Base-by-base conservation (phyloP, 306 rosid species). In the Quillaja saponaria region DNA sequence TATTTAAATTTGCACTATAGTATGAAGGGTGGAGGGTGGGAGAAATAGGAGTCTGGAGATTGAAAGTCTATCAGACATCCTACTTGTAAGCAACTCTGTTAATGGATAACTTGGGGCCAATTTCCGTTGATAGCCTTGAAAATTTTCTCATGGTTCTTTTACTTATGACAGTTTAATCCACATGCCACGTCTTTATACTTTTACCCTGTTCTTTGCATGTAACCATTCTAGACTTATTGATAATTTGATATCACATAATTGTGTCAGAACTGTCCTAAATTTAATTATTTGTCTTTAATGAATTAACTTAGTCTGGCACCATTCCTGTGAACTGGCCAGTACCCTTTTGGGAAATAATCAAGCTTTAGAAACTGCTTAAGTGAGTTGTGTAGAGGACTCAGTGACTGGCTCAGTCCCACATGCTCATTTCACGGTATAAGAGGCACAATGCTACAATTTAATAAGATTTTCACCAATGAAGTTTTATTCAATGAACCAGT, bases 231-330 rank as follows among this genome's bases (percentile, higher is more conserved):
- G 10, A 18, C 39, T 31, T 31, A n/a, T 39, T 59, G 4, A 69
- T 38, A 17, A 2, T 16, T 39, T 59, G 4, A 69, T 38, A 17
- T 6, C 31, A 46, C 42, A 31, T 19, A 5, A 13, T 41, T 20
- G 54, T 21, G 8, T 48, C 4, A 61, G 25, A 7, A 18, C 53
- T 18, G 40, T 50, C 19, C 3, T 28, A 38, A 7, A 35, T 25
- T 8, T 25, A 21, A 58, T 11, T 19, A 28, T 38, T 62, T 14
- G n/a, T 48, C 16, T 42, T 39, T 67, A 15, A 25, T 58, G 66
- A 33, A 13, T 59, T 41, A 18, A 51, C 34, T 13, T 28, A 12
- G 35, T 55, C 31, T 15, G 10, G 45, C 45, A 14, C 7, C 44
- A 10, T 6, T 6, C 7, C 25, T 3, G 38, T 18, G 46, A 56